These are phyloP conservation scores for Boletus subcaerulescens DNA, from an alignment of 768 basidiomycete species.

Conservation along the genomic window DNA sequence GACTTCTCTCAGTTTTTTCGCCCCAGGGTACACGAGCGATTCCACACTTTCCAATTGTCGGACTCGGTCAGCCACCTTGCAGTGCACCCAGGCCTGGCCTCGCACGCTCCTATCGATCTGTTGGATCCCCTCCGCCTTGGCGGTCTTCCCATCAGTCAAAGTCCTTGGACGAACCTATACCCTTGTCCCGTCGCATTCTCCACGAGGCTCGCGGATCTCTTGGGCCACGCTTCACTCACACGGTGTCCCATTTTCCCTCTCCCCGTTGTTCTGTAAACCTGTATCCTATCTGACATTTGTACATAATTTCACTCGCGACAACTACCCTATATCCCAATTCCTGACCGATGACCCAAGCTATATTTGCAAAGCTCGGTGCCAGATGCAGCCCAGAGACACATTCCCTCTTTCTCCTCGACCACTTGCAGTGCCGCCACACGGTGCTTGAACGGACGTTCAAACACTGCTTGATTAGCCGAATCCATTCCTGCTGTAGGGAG, in stretches of 20 bases:
- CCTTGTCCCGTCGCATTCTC: constrained; percentile 22
- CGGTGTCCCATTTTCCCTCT: neutral
- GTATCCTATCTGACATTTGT: constrained; percentile 7
- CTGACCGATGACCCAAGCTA: constrained; percentile 43
- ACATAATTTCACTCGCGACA: neutral
- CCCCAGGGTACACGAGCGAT: constrained; percentile 13
- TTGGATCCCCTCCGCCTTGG: neutral
- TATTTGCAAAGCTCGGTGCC: constrained; percentile 46
- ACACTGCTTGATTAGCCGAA: constrained; percentile 22
- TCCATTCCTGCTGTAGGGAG: constrained; percentile 14
- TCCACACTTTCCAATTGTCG: neutral
- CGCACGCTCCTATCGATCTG: neutral
- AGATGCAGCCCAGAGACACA: constrained; percentile 53
- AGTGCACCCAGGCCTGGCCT: neutral
- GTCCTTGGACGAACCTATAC: neutral
- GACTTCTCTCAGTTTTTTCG: constrained; percentile 33
- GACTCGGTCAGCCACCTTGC: neutral
- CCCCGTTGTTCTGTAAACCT: constrained; percentile 9
- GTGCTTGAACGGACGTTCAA: constrained; percentile 34
- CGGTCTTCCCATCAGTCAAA: neutral
- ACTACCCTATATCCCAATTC: neutral
- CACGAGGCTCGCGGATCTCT: constrained; percentile 18
- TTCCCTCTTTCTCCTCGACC: constrained; percentile 37
- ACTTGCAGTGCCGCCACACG: constrained; percentile 51
- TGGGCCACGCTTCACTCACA: neutral